A percentile compares a stretch with the other conserved stretches of the same genome.
phyloP scores from a whole-genome alignment of 2,329 filamentous ascomycete genomes.

The Phoma sp. region DNA sequence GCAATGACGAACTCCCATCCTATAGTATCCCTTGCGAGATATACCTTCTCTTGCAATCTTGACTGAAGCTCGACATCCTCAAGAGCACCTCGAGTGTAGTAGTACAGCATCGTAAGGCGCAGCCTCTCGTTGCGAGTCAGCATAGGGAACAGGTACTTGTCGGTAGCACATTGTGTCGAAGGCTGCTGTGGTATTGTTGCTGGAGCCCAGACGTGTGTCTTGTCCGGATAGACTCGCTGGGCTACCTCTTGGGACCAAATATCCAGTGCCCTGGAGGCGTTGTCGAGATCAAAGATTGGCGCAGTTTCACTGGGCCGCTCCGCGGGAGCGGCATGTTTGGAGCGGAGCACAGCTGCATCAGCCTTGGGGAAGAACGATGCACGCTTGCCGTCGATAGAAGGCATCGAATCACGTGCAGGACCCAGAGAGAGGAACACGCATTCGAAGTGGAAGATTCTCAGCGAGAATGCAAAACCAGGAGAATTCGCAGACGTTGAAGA shows the following conservation, averaged over 20 bases:
- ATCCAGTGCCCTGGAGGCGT: slow-evolving; percentile 25
- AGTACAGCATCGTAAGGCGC: slow-evolving; percentile 51
- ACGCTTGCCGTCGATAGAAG: slow-evolving; percentile 12
- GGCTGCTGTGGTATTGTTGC: slow-evolving; percentile 26
- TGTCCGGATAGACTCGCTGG: slow-evolving; percentile 24
- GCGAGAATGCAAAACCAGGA: background rate
- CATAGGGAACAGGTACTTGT: slow-evolving; percentile 44
- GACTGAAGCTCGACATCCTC: slow-evolving; percentile 51
- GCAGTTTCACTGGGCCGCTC: slow-evolving; percentile 28
- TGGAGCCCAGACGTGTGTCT: slow-evolving; percentile 22
- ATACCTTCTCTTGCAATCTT: slow-evolving; percentile 52
- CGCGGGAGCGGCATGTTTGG: slow-evolving; percentile 24
- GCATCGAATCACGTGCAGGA: slow-evolving; percentile 19
- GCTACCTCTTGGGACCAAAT: slow-evolving; percentile 23
- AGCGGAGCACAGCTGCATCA: slow-evolving; percentile 32
- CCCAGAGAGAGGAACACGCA: slow-evolving; percentile 1
- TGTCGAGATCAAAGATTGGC: slow-evolving; percentile 32
- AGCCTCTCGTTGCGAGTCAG: slow-evolving; percentile 47
- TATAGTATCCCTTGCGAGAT: slow-evolving; percentile 50
- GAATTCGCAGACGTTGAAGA: background rate
- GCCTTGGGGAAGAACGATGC: slow-evolving; percentile 36
- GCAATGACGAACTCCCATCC: slow-evolving; percentile 57
- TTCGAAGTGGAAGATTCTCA: slow-evolving; percentile 4
- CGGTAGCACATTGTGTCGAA: slow-evolving; percentile 18
- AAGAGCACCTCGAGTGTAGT: slow-evolving; percentile 51